Conservation (phyloP, 179 eudicot genomes). For the Silene coronaria region DNA sequence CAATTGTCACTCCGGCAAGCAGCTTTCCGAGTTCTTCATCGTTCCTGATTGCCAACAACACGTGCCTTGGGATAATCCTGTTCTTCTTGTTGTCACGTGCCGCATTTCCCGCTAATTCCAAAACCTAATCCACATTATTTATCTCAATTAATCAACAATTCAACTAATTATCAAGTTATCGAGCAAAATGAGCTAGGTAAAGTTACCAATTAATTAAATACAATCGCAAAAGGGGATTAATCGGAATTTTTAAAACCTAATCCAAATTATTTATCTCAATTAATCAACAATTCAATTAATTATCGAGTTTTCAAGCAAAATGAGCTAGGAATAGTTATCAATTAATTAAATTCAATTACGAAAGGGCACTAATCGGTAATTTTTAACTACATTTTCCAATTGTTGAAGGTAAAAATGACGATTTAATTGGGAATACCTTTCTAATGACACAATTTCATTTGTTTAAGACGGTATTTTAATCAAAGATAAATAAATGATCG, state of each 20-base stretch:
- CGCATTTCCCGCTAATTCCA: conserved; percentile 25
- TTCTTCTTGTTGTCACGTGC: conserved; percentile 29
- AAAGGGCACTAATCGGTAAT: too few species aligned
- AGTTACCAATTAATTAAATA: too few species aligned
- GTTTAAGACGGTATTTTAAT: neutral
- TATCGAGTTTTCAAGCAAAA: neutral
- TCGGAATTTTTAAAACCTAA: too few species aligned
- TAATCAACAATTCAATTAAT: neutral
- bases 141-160: neutral
- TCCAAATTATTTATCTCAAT: neutral
- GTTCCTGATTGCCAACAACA: conserved; percentile 22
- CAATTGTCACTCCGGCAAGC: conserved; percentile 21
- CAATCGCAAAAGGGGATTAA: too few species aligned
- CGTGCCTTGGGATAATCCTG: conserved; percentile 27
- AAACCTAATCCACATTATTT: neutral
- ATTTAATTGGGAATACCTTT: too few species aligned
- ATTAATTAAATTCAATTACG: too few species aligned
- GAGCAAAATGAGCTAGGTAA: neutral
- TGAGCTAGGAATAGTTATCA: too few species aligned
- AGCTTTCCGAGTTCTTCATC: conserved; percentile 25
- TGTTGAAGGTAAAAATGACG: too few species aligned
- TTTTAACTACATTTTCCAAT: too few species aligned
- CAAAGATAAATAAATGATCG: neutral
- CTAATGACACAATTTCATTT: too few species aligned
- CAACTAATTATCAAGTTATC: neutral